A percentile compares a stretch with the other conserved stretches of the same genome.
These are phyloP conservation scores for Trichoderma semiorbis DNA, from an alignment of 2,329 filamentous ascomycete species.

Conservation along the genomic window DNA sequence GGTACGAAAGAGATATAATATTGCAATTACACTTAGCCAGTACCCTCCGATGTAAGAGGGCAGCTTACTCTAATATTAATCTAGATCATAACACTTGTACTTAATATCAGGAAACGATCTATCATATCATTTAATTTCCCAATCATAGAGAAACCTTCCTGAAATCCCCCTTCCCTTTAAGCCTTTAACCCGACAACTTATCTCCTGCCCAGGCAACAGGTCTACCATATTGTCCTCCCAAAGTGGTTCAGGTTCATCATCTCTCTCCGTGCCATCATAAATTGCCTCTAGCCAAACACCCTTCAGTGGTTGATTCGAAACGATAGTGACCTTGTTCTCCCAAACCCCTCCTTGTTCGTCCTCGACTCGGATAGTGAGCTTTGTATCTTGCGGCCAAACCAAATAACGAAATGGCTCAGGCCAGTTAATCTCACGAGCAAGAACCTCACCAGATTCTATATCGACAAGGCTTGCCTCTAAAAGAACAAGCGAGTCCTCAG, in stretches of 20 bases:
- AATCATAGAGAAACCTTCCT: no score
- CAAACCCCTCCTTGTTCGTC: neutral
- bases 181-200: neutral
- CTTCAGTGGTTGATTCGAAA: neutral
- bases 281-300: neutral
- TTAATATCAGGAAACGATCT: no score
- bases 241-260: neutral
- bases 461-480: neutral
- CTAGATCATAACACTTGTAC: no score
- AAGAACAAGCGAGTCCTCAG: neutral
- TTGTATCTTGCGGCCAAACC: neutral
- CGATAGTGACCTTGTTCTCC: neutral
- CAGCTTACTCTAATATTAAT: no score
- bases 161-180: neutral
- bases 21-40: no score
- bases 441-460: neutral
- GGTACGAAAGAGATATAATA: no score
- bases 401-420: neutral
- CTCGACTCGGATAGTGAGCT: neutral
- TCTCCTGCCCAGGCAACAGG: neutral
- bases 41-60: no score
- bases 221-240: neutral
- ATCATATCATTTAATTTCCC: no score
- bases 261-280: neutral
- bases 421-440: neutral